A percentile compares a stretch with the other conserved stretches of the same genome.
phyloP scores from a whole-genome alignment of 352 stramenopile genomes.

The Plasmopara muralis region DNA sequence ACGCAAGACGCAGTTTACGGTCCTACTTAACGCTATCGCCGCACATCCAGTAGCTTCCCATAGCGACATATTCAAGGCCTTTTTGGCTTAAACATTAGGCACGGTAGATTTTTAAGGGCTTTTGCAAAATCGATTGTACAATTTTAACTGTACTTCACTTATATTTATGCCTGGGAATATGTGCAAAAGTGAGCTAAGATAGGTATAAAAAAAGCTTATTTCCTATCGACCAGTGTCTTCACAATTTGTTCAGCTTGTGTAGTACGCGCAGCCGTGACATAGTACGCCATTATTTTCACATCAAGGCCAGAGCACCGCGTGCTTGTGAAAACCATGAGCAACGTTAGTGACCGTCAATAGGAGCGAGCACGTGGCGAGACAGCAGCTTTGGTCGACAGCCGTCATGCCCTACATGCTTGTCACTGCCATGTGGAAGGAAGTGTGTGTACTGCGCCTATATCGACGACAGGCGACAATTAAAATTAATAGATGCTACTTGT shows the following conservation, averaged over 20 bases:
- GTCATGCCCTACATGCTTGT: not conserved
- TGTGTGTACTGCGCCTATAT: not conserved
- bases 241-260: too few species aligned
- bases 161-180: not conserved
- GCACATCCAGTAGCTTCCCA: constrained; percentile 37
- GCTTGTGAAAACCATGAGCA: too few species aligned
- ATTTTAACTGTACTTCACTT: constrained; percentile 14
- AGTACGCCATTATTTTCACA: not conserved
- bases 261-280: constrained; percentile 1
- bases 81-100: constrained; percentile 32
- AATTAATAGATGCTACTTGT: not conserved
- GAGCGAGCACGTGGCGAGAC: not conserved
- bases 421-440: not conserved
- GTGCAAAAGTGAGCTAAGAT: too few species aligned
- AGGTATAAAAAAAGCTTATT: too few species aligned
- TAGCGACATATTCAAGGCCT: constrained; percentile 42
- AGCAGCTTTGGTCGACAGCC: not conserved
- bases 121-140: constrained; percentile 7
- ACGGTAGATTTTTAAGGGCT: not conserved
- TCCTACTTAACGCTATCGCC: constrained; percentile 52
- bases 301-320: too few species aligned
- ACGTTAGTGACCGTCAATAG: not conserved
- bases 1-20: constrained; percentile 46
- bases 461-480: not conserved
- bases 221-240: too few species aligned